Percentiles rank a stretch among this genome's conserved stretches.
Conservation (phyloP, 73 alveolate species). For the Effrenium voratum region DNA sequence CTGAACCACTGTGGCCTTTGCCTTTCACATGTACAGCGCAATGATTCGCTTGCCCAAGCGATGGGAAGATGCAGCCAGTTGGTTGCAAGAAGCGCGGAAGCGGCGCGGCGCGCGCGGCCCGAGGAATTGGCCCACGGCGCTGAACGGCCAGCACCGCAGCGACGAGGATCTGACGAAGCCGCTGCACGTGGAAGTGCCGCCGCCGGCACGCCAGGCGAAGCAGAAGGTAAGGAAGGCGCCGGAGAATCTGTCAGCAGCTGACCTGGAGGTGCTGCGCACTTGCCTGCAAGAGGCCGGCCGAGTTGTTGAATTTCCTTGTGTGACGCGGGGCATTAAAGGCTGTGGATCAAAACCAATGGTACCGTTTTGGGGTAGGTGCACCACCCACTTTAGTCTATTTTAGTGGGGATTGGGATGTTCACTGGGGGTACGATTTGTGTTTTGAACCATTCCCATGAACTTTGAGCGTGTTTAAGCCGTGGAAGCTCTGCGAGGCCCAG, state of each 20-base stretch:
- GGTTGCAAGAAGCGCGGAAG: background rate
- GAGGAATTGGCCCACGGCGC: constrained; percentile 51
- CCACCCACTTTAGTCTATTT: no score
- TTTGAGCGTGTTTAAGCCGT: background rate
- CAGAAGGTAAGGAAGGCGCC: background rate
- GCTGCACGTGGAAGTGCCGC: background rate
- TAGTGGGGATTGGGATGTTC: background rate
- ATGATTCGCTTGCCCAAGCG: no score
- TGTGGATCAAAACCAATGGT: no score
- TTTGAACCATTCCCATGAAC: background rate
- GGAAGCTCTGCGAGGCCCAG: background rate
- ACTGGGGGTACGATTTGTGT: background rate
- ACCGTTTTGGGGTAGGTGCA: no score
- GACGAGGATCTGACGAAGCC: constrained; percentile 56
- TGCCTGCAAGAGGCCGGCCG: background rate
- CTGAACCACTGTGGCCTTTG: no score
- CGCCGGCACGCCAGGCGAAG: background rate
- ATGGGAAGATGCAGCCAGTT: no score
- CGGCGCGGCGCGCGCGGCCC: no score
- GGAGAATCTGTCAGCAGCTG: background rate
- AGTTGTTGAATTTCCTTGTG: background rate
- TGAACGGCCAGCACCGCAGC: constrained; percentile 80
- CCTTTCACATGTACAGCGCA: no score
- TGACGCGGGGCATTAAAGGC: no score
- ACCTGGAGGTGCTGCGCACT: background rate